Evolutionary conservation across 2,329 filamentous ascomycete genomes (phyloP), one percentile per base, ranked within the genome.

Genomic region (Arthrobotrys entomopaga): DNA sequence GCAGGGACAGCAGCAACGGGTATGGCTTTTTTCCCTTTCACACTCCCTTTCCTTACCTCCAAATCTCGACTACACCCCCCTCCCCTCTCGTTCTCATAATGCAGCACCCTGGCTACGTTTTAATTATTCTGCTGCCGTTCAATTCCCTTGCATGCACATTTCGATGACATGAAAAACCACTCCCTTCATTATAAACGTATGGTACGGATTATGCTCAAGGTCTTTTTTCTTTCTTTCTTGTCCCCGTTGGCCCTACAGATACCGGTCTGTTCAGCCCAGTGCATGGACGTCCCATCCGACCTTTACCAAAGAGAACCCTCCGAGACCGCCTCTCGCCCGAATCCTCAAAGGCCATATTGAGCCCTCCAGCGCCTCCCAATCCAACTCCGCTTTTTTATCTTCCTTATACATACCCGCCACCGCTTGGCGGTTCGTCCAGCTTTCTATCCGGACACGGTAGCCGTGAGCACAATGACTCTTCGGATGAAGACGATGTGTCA

Each of bases 301-400:
- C 95, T 66, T 84, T 99, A 74, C 95, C 95, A 49, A 95, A 91
- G 83, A 90, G 93, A 79, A 90, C 91, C 77, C 86, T 99, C 64
- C 91, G 93, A 79, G 93, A 95, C 81, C 89, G 92, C 66, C 85
- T 99, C 60, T 93, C 94, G 34, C 90, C 91, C 73, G 92, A 96
- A 81, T 76, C 71, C 57, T 77, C 75, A 52, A 76, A 77, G 60
- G 69, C 78, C 53, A 65, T 79, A 16, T 76, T 79, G 57, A 67
- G 75, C 15, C 77, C 78, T 42, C 76, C 77, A 11, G 76, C 63
- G 63, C 70, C 71, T 11, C 75, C 75, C 34, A 65, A 88, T 22
- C 86, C 87, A 6, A 87, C 89, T 6, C 90, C 91, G 48, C 84
- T 96, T 48, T 96, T 97, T 81, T 90, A 88, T 79, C 90, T 91